phyloP scores from a whole-genome alignment of 495 filamentous ascomycete genomes.

The Hamigera avellanea region DNA sequence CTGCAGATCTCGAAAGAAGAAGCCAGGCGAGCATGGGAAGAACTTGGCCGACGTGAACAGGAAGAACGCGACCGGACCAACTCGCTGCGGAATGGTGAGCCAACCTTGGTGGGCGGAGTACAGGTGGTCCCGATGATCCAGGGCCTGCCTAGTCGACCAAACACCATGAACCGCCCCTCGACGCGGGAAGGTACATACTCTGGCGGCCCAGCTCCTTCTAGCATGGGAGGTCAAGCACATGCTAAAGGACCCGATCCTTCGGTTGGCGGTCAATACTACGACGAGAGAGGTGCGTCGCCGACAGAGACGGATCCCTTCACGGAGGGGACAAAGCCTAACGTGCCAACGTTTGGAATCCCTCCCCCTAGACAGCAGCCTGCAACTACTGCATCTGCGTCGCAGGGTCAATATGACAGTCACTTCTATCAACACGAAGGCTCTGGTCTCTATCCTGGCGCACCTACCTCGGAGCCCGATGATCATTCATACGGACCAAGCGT shows the following conservation, averaged over 20 bases:
- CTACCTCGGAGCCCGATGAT: constrained; percentile 32
- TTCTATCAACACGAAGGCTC: constrained; percentile 37
- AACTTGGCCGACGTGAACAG: constrained; percentile 85
- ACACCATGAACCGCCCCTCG: constrained; percentile 35
- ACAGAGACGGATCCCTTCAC: constrained; percentile 51
- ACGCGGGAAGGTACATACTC: constrained; percentile 36
- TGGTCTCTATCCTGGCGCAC: constrained; percentile 22
- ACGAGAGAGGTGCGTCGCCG: constrained; percentile 30
- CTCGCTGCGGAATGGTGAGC: constrained; percentile 74
- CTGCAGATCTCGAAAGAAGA: constrained; percentile 93
- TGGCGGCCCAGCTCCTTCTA: constrained; percentile 14
- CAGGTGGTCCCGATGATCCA: constrained; percentile 94
- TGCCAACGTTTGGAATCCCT: not conserved
- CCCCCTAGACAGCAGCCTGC: constrained; percentile 4
- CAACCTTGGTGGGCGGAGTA: constrained; percentile 82
- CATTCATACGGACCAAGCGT: constrained; percentile 39
- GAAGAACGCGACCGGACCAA: constrained; percentile 88
- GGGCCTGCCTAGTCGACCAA: constrained; percentile 56
- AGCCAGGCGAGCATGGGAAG: constrained; percentile 92
- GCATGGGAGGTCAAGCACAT: constrained; percentile 15
- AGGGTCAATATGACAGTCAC: constrained; percentile 16
- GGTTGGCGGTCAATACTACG: constrained; percentile 32
- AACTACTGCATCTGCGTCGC: constrained; percentile 12
- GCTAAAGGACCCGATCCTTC: constrained; percentile 12
- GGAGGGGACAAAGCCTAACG: constrained; percentile 17